Base-by-base conservation (phyloP, 169 alveolate genomes). In the Cyclospora cayetanensis region DNA sequence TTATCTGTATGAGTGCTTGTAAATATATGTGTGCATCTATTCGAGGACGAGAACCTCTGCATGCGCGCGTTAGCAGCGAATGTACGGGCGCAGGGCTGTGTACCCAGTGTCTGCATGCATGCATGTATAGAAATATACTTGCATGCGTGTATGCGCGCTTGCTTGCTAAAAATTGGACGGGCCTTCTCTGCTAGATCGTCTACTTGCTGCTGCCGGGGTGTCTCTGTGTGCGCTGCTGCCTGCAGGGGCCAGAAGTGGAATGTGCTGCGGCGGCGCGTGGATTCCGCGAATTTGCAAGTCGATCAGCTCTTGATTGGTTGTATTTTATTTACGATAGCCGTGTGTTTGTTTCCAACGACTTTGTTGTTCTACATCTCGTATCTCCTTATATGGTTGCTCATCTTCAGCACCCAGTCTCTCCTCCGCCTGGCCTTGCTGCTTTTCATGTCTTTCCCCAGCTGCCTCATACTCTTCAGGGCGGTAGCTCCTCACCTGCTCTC, bases 201-300 rank as follows among this genome's bases (percentile, higher is more conserved):
- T 50, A 50, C n/a, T 31, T 34, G 25, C 79, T 34, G 11, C 41
- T 37, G 53, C 1, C 50, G 43, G 46, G 29, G 3, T 9, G 42
- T 55, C 31, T 46, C 89, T 22, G 11, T 25, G 89, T 9, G 15
- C 34, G 79, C 34, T 34, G 35, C 76, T 35, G 7, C 83, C 22
- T 53, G 72, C 90, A 83, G 92, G 46, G 94, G 94, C 35, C 68
- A 77, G 39, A 91, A 91, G 85, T 84, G 91, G 90, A 91, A 91
- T 25, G 88, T 91, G 34, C 76, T 91, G 74, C 94, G 94, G 34
- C 79, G 83, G 2, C 94, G 94, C n/a, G 94, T 83, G 60, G 94
- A 91, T 41, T 53, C 90, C n/a, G 86, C 66, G 60, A 90, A 87
- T 63, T 91, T 83, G 82, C 90, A 84, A 31, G 65, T 91, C 37